Evolutionary conservation across 352 stramenopile genomes (phyloP), one percentile per base, ranked within the genome.

Genomic region (Pythium rhizo-oryzae): DNA sequence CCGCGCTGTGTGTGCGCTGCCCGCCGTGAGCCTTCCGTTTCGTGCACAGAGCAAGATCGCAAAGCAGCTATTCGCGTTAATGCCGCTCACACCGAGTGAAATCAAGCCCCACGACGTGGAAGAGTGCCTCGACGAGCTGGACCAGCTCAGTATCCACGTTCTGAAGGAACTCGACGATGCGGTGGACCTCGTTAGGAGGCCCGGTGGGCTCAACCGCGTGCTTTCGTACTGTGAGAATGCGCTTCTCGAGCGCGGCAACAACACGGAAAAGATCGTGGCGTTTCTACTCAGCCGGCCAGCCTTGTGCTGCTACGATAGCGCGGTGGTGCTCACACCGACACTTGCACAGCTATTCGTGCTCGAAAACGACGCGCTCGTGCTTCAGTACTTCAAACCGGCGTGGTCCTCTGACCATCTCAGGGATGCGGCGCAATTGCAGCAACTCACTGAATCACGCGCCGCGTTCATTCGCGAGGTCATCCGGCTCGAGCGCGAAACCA

Each of bases 91-190:
- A 12, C 46, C 33, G 16, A 21, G 12, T 28, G 46, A 53, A 8
- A 72, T 89, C 56, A 58, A 82, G n/a, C 33, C 72, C 37, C 67
- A 78, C 8, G 79, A 90, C 51, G 56, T 70, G 6, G 67, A 77
- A n/a, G 80, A 79, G 56, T 88, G 79, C 46, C 72, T 91, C 15
- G 74, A 54, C 9, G 75, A 87, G 18, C 73, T 92, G 11, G 64
- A 75, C 0, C 19, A 67, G 12, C 65, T 90, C 58, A 88, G 78
- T 8, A 67, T 92, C 35, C 74, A 92, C 57, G 75, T 92, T 61
- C 74, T 90, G 24, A 87, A 90, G 39, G 81, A 93, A 60, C 55
- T 92, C 7, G 82, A 92, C 61, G 80, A 87, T 25, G 70, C 81
- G 7, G 65, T 90, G 13, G 56, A 68, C 28, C 59, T 92, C 9